phyloP scores from a whole-genome alignment of 495 filamentous ascomycete genomes.

The Aspergillus incahuasiensis region DNA sequence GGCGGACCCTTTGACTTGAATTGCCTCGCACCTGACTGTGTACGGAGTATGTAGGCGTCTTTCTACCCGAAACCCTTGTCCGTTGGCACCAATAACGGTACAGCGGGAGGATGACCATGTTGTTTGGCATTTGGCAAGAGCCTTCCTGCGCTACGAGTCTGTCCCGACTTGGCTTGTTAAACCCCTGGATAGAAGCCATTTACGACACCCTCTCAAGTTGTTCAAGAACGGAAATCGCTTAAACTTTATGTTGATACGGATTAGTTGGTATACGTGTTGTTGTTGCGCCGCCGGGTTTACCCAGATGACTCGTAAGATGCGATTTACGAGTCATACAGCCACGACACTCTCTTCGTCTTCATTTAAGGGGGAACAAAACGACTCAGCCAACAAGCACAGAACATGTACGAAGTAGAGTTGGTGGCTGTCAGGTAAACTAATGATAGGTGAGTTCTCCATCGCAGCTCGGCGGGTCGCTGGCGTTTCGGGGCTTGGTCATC shows the following conservation, averaged over 20 bases:
- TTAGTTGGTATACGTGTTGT: not conserved
- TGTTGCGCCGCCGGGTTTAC: not conserved
- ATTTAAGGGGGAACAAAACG: not conserved
- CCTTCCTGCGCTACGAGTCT: not conserved
- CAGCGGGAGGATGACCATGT: not conserved
- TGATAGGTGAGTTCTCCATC: slow-evolving; percentile 1
- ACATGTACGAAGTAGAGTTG: not conserved
- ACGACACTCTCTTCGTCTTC: not conserved
- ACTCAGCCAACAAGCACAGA: not conserved
- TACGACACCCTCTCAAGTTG: too few relatives aligned
- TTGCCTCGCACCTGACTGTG: not conserved
- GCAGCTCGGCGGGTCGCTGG: slow-evolving; percentile 8
- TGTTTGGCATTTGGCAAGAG: not conserved
- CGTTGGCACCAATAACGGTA: not conserved
- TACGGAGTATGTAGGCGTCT: not conserved
- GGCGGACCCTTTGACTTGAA: not conserved
- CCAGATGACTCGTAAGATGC: not conserved
- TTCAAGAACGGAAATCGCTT: too few relatives aligned
- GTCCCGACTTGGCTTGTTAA: not conserved
- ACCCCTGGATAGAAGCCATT: too few relatives aligned
- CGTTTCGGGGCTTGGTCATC: slow-evolving; percentile 9
- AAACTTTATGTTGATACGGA: too few relatives aligned
- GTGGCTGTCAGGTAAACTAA: slow-evolving; percentile 4
- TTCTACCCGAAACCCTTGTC: not conserved
- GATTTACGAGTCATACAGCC: not conserved